Base-by-base conservation (phyloP, 2,329 filamentous ascomycete genomes). In the Proliferodiscus dingleyae region DNA sequence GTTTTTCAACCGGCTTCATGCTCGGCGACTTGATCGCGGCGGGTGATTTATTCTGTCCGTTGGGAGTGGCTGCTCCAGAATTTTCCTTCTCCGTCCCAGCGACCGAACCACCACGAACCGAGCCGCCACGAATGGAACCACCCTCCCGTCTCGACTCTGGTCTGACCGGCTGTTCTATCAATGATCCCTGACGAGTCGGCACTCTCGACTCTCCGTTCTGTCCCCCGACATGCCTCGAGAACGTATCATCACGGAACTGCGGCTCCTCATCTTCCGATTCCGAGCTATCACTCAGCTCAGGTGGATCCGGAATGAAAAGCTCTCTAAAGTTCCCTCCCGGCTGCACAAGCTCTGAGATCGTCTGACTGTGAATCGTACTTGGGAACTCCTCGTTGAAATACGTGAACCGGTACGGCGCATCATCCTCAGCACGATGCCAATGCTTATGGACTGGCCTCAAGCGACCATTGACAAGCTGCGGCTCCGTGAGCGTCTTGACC, bases 381-480 rank as follows among this genome's bases (percentile, higher is more conserved):
- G 89, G 85, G 45, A 97, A 89, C 52, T 95, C 89, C 63, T 97
- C 93, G 65, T 97, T 97, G 74, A 98, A 98, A 66, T 98, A 98
- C 0, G 93, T 97, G 65, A 96, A 98, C 21, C 93, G 80, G 64
- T 94, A 97, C 0, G 93, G 93, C 0, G 85, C 81, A 54, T 96
- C 91, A 50, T 95, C 90, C 53, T 93, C 87, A 43, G 87, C 82
- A 30, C 85, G 80, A 64, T 89, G 91, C 91, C 91, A 98, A 11
- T 79, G 78, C 56, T 78, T 79, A 52, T 86, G 82, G 30, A 87
- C 81, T 10, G 90, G 89, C 4, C 93, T 82, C 36, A 98, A 70
- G 43, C 93, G 80, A 0, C 93, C 93, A 49, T 91, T 91, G 48
- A 98, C 84, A 56, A 97, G 80, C 60, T 96, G 83, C 8, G 93